Percentiles rank a stretch among this genome's conserved stretches.
These are phyloP conservation scores for Trypanosoma brucei DNA, from an alignment of 208 protist species.

Conservation along the genomic window DNA sequence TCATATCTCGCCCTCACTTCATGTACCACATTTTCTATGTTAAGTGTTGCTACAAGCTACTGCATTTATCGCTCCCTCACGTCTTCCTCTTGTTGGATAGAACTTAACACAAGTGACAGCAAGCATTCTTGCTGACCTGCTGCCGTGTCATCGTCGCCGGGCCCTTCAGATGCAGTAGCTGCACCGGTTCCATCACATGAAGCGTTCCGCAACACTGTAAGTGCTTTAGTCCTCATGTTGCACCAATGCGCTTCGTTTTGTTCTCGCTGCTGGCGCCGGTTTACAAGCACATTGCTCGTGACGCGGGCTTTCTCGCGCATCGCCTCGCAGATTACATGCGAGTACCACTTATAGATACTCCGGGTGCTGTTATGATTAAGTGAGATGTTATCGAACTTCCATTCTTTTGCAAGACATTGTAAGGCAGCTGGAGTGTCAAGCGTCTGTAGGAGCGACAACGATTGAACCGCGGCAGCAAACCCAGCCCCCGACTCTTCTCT, in stretches of 20 bases:
- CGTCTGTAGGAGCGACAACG: not conserved
- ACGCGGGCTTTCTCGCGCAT: slow-evolving; percentile 3
- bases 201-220: not conserved
- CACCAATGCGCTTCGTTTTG: slow-evolving; percentile 12
- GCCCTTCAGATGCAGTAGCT: no score
- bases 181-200: not conserved
- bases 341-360: not conserved
- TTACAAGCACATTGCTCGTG: slow-evolving; percentile 11
- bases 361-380: not conserved
- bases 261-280: slow-evolving; percentile 14
- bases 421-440: not conserved
- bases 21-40: not conserved
- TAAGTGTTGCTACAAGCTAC: no score
- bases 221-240: not conserved
- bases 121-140: not conserved
- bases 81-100: not conserved
- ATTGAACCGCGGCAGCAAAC: not conserved
- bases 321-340: not conserved
- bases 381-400: not conserved
- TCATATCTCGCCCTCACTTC: no score
- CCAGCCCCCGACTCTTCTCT: not conserved
- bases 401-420: not conserved
- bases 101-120: not conserved
- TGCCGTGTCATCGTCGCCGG: no score
- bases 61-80: not conserved